Base-by-base conservation (phyloP, 805 yeast species). In the Cyberlindnera americana region DNA sequence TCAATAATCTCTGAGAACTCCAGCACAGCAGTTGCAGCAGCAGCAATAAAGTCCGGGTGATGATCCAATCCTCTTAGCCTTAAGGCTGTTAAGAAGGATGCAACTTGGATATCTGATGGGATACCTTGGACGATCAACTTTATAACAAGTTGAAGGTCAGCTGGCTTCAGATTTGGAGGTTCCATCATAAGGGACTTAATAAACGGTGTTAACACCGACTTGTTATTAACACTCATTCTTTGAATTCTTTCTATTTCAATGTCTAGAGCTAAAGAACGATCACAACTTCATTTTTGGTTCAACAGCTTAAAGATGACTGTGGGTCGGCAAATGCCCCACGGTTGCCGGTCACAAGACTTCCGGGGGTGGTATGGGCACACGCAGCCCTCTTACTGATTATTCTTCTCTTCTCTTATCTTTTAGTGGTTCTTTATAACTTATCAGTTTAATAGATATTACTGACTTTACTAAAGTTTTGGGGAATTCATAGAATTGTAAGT, bases 51-150 rank as follows among this genome's bases (percentile, higher is more conserved):
- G 25, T 77, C 85, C 0, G 97, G 79, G 37, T 82, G 71, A 48
- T 84, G 89, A 54, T 93, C 98, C 7, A 90, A 63, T 2, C 86
- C 86, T 22, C 77, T 73, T 30, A 81, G 61, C 50, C 93, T 73
- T 35, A 93, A 65, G 1, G 85, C 87, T 0, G 95, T 81, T 41
- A 93, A 69, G 56, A 93, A 90, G 9, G 93, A 75, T 0, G 91
- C 79, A 11, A 80, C 69, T 56, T 87, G 95, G 22, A 86, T 69
- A 36, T 83, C 84, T 10, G 78, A 64, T 3, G 84, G 78, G 19
- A 75, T 59, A 3, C 81, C 80, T 29, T 73, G 66, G 55, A 88
- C 73, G 26, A 86, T 77, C 17, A 73, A 60, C 33, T 71, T 69
- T 35, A 89, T 69, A 1, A 87, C 93, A 2, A 66, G 62, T 9